Evolutionary conservation across 2,329 filamentous ascomycete genomes (phyloP).

Genomic region (Colletotrichum lentis): DNA sequence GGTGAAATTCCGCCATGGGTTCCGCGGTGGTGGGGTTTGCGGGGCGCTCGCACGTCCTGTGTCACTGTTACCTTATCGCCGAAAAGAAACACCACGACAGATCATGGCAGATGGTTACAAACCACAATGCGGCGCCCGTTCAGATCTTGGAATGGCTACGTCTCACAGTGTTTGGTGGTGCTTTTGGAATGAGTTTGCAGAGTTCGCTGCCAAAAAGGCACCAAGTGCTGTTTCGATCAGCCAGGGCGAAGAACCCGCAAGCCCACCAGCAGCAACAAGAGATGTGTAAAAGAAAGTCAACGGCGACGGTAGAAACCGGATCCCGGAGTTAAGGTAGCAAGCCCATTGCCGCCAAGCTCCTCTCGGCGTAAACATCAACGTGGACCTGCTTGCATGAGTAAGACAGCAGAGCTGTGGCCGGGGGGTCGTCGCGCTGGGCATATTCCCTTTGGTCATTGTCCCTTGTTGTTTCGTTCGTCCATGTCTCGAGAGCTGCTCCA

Average conservation of each 20-base stretch:
- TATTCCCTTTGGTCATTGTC: neutral
- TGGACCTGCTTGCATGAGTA: neutral
- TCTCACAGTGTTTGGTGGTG: neutral
- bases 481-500: neutral
- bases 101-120: neutral
- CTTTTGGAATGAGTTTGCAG: neutral
- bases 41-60: neutral
- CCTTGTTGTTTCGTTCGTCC: neutral
- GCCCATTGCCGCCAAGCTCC: neutral
- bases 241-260: neutral
- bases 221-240: neutral
- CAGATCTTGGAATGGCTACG: neutral
- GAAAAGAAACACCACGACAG: neutral
- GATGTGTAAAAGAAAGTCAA: neutral
- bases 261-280: too few species aligned
- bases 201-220: neutral
- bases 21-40: neutral
- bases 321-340: neutral
- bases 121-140: neutral
- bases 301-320: neutral
- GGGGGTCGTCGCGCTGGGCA: too few species aligned
- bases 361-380: neutral
- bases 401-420: neutral
- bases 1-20: neutral
- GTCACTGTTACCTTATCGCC: neutral